phyloP scores from a whole-genome alignment of 2,329 filamentous ascomycete genomes.

The Escovopsis sp. region DNA sequence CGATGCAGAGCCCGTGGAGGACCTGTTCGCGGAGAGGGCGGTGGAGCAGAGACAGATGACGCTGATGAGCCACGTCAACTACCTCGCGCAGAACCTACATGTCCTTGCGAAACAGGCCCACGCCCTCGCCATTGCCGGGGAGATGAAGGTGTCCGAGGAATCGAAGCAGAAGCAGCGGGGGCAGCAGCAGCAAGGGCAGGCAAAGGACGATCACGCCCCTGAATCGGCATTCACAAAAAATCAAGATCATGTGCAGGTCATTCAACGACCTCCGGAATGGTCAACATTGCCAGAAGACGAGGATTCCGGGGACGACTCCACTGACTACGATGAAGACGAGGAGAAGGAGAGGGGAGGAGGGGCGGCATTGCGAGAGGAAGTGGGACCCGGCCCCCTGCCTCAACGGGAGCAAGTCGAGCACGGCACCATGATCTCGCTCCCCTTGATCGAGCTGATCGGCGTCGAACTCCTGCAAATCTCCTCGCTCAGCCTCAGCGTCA shows the following conservation, averaged over 20 bases:
- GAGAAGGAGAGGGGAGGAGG: slow-evolving; percentile 25
- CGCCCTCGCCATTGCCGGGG: slow-evolving; percentile 4
- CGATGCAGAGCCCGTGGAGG: slow-evolving; percentile 48
- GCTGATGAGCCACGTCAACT: slow-evolving; percentile 62
- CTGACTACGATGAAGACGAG: slow-evolving; percentile 25
- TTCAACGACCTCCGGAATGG: slow-evolving; percentile 71
- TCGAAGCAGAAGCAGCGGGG: slow-evolving; percentile 2
- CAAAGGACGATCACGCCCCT: background rate
- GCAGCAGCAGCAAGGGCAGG: slow-evolving; percentile 4
- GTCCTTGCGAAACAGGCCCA: slow-evolving; percentile 42
- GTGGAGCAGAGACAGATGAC: slow-evolving; percentile 42
- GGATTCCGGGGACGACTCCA: slow-evolving; percentile 32
- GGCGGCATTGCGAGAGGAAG: slow-evolving; percentile 19
- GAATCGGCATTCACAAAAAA: slow-evolving; percentile 21
- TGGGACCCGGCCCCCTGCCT: slow-evolving; percentile 1
- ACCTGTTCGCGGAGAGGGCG: slow-evolving; percentile 46
- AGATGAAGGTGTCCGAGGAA: too few relatives aligned
- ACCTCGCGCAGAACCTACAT: slow-evolving; percentile 56
- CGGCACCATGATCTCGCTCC: slow-evolving; percentile 67
- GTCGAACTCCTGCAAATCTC: slow-evolving; percentile 61
- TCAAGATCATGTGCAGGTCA: slow-evolving; percentile 51
- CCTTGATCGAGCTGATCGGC: slow-evolving; percentile 58
- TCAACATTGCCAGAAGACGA: slow-evolving; percentile 28
- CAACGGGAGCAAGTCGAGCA: slow-evolving; percentile 32
- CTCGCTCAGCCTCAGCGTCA: slow-evolving; percentile 52